Evolutionary conservation across 306 rosid genomes (phyloP).

Genomic region (Fragaria ananassa): DNA sequence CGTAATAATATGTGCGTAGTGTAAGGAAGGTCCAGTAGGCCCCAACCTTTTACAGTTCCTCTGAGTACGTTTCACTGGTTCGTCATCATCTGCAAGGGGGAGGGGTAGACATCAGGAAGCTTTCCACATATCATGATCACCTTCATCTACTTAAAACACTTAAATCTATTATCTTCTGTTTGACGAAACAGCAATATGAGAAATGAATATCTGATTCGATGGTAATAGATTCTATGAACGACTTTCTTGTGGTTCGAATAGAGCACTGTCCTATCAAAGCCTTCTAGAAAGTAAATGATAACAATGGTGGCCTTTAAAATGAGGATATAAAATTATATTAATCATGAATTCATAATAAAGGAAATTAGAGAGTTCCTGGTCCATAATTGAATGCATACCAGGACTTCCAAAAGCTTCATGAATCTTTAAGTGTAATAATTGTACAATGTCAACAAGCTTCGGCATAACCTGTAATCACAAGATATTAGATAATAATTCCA

Average conservation of each 20-base stretch:
- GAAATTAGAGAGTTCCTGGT: neutral
- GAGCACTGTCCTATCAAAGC: neutral
- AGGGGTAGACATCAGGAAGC: neutral
- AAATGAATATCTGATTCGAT: neutral
- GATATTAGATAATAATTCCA: slow-evolving; percentile 13
- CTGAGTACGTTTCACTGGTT: slow-evolving; percentile 38
- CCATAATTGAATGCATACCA: slow-evolving; percentile 50
- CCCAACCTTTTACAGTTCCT: slow-evolving; percentile 61
- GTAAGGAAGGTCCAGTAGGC: slow-evolving; percentile 77
- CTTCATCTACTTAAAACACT: neutral
- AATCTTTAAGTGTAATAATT: slow-evolving; percentile 68
- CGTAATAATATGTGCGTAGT: slow-evolving; percentile 65
- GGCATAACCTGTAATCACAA: slow-evolving; percentile 64
- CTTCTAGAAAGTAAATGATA: neutral
- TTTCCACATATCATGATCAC: neutral
- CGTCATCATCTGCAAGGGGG: slow-evolving; percentile 53
- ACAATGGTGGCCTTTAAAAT: neutral
- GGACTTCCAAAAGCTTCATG: slow-evolving; percentile 72
- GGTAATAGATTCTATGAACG: neutral
- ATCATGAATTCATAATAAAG: too few species aligned
- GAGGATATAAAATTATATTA: neutral
- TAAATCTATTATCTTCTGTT: neutral
- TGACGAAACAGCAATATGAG: neutral
- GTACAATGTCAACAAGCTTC: slow-evolving; percentile 68
- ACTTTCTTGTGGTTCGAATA: neutral